phyloP scores from a whole-genome alignment of 2,329 filamentous ascomycete genomes.

The Chaetomiaceae sp. region DNA sequence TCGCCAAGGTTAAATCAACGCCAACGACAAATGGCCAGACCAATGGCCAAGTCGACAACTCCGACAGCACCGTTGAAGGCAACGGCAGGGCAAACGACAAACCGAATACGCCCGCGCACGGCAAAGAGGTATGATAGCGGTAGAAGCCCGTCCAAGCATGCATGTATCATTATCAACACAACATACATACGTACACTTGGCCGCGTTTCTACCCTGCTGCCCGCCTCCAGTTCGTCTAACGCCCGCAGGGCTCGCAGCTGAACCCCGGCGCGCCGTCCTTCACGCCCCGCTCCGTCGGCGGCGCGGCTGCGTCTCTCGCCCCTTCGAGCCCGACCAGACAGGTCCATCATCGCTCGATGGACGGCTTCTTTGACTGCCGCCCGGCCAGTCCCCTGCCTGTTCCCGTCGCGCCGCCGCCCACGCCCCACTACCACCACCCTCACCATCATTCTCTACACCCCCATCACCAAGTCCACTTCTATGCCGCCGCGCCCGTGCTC shows the following conservation, averaged over 20 bases:
- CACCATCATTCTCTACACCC: too few relatives aligned
- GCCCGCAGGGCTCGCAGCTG: slow-evolving; percentile 35
- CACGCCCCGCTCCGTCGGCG: slow-evolving; percentile 37
- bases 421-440: not conserved
- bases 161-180: slow-evolving; percentile 21
- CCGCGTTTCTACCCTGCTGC: slow-evolving; percentile 34
- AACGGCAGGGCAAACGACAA: slow-evolving; percentile 26
- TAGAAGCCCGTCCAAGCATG: slow-evolving; percentile 31
- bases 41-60: slow-evolving; percentile 14
- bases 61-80: slow-evolving; percentile 18
- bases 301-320: slow-evolving; percentile 14
- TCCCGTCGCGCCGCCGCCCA: not conserved
- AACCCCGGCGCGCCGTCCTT: slow-evolving; percentile 52
- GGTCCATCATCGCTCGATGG: slow-evolving; percentile 11
- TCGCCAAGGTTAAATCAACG: slow-evolving; percentile 29
- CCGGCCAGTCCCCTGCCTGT: slow-evolving; percentile 3
- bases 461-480: slow-evolving; percentile 18
- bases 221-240: slow-evolving; percentile 23
- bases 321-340: not conserved
- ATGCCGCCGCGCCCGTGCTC: slow-evolving; percentile 18
- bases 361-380: slow-evolving; percentile 12
- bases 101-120: slow-evolving; percentile 32
- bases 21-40: slow-evolving; percentile 5
- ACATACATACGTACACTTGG: slow-evolving; percentile 27
- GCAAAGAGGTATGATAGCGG: slow-evolving; percentile 44